Evolutionary conservation across 2,329 filamentous ascomycete species (phyloP), one percentile per base, ranked within the genome.

Genomic region (Lachnellula suecica): DNA sequence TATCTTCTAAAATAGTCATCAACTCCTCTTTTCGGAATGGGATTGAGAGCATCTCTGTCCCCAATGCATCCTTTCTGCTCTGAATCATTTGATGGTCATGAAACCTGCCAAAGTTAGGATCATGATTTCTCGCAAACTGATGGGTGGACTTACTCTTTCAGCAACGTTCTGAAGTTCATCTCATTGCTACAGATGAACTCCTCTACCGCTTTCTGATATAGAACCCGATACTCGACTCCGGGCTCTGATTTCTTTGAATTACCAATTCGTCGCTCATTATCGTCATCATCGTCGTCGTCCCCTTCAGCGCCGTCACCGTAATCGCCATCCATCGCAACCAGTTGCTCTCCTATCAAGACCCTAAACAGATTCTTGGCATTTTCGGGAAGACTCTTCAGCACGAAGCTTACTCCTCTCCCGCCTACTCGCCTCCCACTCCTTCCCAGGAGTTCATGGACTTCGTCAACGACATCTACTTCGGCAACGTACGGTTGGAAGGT

Each of bases 21-120:
- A 97, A 76, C 71, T 99, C 94, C 59, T 96, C 91, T 61, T 86
- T 87, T 40, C 86, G 79, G 66, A 97, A 91, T 0, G 94, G 94
- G 13, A 96, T 83, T 60, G 89, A 88, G 43, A 99, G 71, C 47
- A 94, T 75, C 68, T 97, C 94, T 2, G 88, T 92, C 3, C 94
- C 94, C 51, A 92, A 76, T 0, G 82, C 81, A 69, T 99, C 93
- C 66, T 93, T 93, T 57, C 85, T 83, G 56, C 89, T 95, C 50
- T 90, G 90, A 58, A 99, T 88, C 84, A 99, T 97, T 66, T 97
- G 91, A 74, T 99, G 94, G 65, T 99, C 94, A 68, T 97, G 91
- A 70, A 99, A 94, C 71, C 85, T 88, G 47, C 38, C 19, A n/a
- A 52, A 49, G 67, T 75, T 55, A 71, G 64, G 44, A 53, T 20